These are phyloP conservation scores for Brassica rapa DNA, from an alignment of 345 rosid genomes.

Conservation along the genomic window DNA sequence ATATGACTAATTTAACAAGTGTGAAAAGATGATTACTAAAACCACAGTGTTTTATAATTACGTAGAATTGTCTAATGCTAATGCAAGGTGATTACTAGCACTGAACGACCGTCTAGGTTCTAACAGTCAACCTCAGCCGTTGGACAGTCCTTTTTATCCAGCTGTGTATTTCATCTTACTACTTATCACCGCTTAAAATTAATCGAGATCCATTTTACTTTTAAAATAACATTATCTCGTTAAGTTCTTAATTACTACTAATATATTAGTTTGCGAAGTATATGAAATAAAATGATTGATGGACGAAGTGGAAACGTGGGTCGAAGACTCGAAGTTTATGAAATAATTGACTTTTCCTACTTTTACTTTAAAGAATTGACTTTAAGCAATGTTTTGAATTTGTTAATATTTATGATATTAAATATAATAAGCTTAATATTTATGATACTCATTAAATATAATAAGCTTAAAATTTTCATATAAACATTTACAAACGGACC, in stretches of 20 bases:
- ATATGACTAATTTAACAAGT: neutral
- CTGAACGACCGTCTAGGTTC: constrained; percentile 2
- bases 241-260: neutral
- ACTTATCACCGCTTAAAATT: neutral
- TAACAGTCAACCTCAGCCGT: constrained; percentile 31
- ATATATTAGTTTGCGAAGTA: neutral
- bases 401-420: neutral
- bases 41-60: neutral
- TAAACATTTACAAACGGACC: constrained; percentile 13
- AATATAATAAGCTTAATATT: neutral
- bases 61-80: neutral
- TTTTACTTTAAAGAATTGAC: constrained; percentile 3
- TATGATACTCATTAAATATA: neutral
- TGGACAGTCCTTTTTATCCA: constrained; percentile 32
- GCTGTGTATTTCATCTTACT: constrained; percentile 7
- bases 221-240: neutral
- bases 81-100: constrained; percentile 5
- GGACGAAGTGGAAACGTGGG: constrained; percentile 32
- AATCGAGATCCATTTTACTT: constrained; percentile 18
- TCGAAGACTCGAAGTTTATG: constrained; percentile 9
- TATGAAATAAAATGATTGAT: constrained; percentile 22
- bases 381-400: neutral
- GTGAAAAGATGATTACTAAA: neutral
- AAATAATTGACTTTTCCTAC: constrained; percentile 13
- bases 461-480: neutral